These are phyloP conservation scores for Alternaria brassicae DNA, from an alignment of 2,329 filamentous ascomycete species.

Conservation along the genomic window DNA sequence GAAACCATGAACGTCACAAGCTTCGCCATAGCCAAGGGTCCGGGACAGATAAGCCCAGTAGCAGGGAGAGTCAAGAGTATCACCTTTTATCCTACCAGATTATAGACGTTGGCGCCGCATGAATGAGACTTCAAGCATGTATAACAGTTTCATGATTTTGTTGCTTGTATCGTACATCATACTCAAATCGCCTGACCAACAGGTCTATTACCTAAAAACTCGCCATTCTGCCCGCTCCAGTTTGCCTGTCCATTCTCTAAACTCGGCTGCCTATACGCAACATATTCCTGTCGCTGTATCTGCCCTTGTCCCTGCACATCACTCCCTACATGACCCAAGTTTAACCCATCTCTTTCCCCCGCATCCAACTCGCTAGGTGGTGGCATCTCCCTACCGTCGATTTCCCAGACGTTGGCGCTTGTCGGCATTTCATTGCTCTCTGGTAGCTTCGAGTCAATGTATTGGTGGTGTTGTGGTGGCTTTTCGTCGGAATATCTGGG, in stretches of 20 bases:
- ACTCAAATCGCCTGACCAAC: neutral
- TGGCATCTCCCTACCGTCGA: slow-evolving; percentile 14
- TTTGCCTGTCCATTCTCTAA: neutral
- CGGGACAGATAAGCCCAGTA: neutral
- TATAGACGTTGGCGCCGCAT: neutral
- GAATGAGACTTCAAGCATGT: neutral
- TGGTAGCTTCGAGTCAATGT: neutral
- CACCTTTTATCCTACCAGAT: neutral
- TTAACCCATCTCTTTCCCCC: neutral
- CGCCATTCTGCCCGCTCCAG: neutral
- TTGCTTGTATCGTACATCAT: neutral
- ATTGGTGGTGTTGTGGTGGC: neutral
- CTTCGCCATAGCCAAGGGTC: neutral
- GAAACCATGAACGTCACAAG: neutral
- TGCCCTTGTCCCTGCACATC: neutral
- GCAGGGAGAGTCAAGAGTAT: neutral
- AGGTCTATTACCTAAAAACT: neutral
- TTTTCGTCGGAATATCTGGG: slow-evolving; percentile 7
- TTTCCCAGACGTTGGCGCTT: slow-evolving; percentile 20
- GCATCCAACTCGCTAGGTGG: slow-evolving; percentile 14
- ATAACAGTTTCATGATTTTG: neutral
- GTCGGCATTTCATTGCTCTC: slow-evolving; percentile 16
- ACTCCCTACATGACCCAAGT: neutral
- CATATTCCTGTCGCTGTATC: neutral
- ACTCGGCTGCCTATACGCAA: neutral